phyloP scores from a whole-genome alignment of 2,329 filamentous ascomycete species.

The Sporothrix variecibatus region DNA sequence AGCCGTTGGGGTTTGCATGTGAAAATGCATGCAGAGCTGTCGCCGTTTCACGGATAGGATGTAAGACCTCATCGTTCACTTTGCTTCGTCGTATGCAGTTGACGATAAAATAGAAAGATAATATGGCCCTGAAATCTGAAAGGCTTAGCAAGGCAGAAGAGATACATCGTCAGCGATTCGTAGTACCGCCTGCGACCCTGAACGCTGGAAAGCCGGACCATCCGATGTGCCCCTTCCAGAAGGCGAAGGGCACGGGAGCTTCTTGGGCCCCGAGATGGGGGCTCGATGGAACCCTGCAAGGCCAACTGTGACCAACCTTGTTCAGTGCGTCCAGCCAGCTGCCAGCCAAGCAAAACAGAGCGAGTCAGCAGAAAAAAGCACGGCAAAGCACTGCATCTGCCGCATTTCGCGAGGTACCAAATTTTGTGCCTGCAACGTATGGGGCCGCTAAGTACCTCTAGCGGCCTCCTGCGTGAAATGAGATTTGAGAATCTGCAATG shows the following conservation, averaged over 20 bases:
- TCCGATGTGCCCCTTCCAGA: not conserved
- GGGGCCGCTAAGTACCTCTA: not conserved
- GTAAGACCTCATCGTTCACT: not conserved
- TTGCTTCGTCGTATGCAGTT: not conserved
- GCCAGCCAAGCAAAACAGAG: slow-evolving; percentile 10
- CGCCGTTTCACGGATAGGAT: not conserved
- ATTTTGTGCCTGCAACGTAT: not conserved
- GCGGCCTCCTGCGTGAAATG: slow-evolving; percentile 6
- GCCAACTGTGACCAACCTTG: not conserved
- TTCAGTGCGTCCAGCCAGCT: slow-evolving; percentile 7
- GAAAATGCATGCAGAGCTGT: not conserved
- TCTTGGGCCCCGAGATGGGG: not conserved
- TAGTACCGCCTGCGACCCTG: not conserved
- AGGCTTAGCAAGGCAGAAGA: slow-evolving; percentile 2
- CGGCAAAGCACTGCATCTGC: not conserved
- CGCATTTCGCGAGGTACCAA: not conserved
- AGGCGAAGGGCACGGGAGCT: not conserved
- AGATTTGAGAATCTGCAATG: not conserved
- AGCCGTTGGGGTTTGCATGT: slow-evolving; percentile 9
- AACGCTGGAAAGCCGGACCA: slow-evolving; percentile 15
- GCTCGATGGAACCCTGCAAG: slow-evolving; percentile 8
- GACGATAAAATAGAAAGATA: not conserved
- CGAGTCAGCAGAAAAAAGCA: not conserved
- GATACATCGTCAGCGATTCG: not conserved
- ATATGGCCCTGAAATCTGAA: not conserved